These are phyloP conservation scores for Paraleonurus japonicus DNA, from an alignment of 257 asterid genomes.

Conservation along the genomic window DNA sequence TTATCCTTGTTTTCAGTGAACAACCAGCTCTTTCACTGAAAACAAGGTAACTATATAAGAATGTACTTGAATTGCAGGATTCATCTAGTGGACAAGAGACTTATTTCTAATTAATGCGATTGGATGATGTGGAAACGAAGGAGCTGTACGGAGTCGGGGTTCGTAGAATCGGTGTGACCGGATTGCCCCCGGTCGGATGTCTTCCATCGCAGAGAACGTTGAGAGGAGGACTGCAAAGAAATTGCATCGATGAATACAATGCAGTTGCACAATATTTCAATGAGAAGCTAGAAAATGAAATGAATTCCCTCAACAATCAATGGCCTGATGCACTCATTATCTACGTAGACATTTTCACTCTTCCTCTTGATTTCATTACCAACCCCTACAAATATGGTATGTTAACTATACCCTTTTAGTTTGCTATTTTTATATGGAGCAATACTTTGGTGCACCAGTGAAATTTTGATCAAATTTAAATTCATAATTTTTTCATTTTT, in stretches of 20 bases:
- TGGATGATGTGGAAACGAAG: too few relatives aligned
- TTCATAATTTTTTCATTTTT: too few relatives aligned
- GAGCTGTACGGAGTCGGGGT: constrained; percentile 51
- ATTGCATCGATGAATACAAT: constrained; percentile 48
- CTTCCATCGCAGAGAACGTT: constrained; percentile 74
- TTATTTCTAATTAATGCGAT: too few relatives aligned
- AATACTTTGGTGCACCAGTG: too few relatives aligned
- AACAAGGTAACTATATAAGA: too few relatives aligned
- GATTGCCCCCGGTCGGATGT: constrained; percentile 74
- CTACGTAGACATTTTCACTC: constrained; percentile 47
- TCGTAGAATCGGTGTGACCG: constrained; percentile 46
- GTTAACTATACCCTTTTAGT: neutral
- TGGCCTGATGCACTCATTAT: constrained; percentile 37
- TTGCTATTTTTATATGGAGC: too few relatives aligned
- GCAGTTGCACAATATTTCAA: constrained; percentile 42
- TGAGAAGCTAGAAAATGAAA: constrained; percentile 38
- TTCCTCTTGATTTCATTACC: constrained; percentile 45
- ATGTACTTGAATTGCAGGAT: too few relatives aligned
- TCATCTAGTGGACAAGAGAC: too few relatives aligned
- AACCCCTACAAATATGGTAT: constrained; percentile 34
- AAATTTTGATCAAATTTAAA: too few relatives aligned
- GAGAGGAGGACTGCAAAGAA: constrained; percentile 52
- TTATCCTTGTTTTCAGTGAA: too few relatives aligned
- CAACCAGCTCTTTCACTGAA: too few relatives aligned
- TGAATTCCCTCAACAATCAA: constrained; percentile 32